Evolutionary conservation across 179 eudicot genomes (phyloP), one percentile per base, ranked within the genome.

Genomic region (Spinacia oleracea): DNA sequence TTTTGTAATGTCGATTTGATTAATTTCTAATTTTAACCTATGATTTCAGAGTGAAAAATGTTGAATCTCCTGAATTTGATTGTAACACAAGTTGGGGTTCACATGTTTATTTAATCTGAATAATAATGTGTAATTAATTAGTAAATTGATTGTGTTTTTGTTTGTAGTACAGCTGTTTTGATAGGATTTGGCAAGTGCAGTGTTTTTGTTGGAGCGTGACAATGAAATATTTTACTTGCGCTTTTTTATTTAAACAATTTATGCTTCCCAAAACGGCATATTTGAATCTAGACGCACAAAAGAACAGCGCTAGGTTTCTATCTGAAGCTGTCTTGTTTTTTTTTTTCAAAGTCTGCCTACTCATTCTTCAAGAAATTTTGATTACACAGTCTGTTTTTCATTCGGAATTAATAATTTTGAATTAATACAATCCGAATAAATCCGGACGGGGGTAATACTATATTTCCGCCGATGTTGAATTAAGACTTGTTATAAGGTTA

Each of bases 401-500:
- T n/a, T n/a, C 20, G 21, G 3, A 51, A 51, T 18, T 20, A 51
- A 51, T 51, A 51, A 42, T 4, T 42, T 42, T 42, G 45, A 42
- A 42, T 1, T 42, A 42, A 42, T 42, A n/a, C n/a, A n/a, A n/a
- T n/a, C n/a, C n/a, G n/a, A n/a, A n/a, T n/a, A 38, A 45, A 45
- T 45, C 2, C 0, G 21, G 55, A 16, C 3, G 21, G 23, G 5
- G 5, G 14, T 32, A 31, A 6, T 38, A 3, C 3, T 38, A 3
- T 38, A 38, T 38, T 6, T 38, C 40, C 6, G 10, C 50, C 50
- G 12, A 45, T 45, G 8, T 62, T 31, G 8, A 27, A 67, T n/a
- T 12, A 69, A 56, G 14, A 63, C 56, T 78, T 78, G 58, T 25
- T 21, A 42, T 27, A 78, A 78, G 80, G 16, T 70, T 72, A 40